Conservation (phyloP, 352 stramenopile species). For the Phytophthora ramorum region DNA sequence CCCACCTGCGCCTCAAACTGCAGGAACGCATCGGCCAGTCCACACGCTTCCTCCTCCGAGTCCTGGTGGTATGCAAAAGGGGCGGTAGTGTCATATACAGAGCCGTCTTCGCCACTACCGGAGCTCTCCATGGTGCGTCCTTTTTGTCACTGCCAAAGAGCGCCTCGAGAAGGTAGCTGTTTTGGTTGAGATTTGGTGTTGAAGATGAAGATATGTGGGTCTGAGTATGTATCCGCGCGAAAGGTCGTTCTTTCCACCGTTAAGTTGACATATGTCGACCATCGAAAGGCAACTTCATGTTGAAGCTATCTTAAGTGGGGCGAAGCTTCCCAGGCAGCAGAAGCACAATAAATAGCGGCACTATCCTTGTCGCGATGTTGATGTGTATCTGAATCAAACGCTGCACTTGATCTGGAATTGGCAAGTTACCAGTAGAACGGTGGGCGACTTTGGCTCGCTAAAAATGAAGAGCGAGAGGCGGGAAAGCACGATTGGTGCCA, state of each 20-base stretch:
- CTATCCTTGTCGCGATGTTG: slow-evolving; percentile 10
- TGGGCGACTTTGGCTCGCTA: slow-evolving; percentile 11
- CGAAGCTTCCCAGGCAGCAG: slow-evolving; percentile 6
- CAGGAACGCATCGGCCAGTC: slow-evolving; percentile 57
- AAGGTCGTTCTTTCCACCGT: background rate
- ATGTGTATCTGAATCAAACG: slow-evolving; percentile 13
- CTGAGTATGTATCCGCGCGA: too few relatives aligned
- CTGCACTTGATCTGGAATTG: slow-evolving; percentile 30
- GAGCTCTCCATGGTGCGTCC: slow-evolving; percentile 9
- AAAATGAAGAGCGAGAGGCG: slow-evolving; percentile 21
- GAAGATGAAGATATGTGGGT: too few relatives aligned
- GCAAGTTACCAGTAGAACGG: slow-evolving; percentile 1
- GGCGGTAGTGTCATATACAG: slow-evolving; percentile 10
- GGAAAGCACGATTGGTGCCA: slow-evolving; percentile 7
- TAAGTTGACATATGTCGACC: slow-evolving; percentile 15
- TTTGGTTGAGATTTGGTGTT: too few relatives aligned
- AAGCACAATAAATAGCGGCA: slow-evolving; percentile 5
- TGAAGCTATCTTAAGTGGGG: slow-evolving; percentile 35
- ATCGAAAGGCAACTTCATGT: slow-evolving; percentile 33
- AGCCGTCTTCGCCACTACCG: slow-evolving; percentile 14
- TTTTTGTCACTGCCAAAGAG: background rate
- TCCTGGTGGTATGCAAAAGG: background rate
- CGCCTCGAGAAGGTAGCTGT: background rate
- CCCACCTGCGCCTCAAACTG: slow-evolving; percentile 63
- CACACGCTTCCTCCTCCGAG: slow-evolving; percentile 30